Evolutionary conservation across 805 yeast species (phyloP).

Genomic region (Metschnikowia rubicola): DNA sequence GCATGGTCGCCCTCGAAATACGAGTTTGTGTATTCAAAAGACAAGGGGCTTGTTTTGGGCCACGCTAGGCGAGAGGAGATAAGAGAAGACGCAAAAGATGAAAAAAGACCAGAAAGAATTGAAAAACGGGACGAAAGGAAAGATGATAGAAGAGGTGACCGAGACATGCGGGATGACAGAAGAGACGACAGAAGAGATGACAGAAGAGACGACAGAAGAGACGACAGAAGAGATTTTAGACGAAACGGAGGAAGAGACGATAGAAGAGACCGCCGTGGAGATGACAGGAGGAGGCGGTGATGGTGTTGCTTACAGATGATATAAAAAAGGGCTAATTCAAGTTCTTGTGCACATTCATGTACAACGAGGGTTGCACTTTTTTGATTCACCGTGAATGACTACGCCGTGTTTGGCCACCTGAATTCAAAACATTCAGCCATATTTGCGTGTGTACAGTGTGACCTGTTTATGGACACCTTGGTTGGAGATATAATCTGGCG

Average conservation of each 20-base stretch:
- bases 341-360: too few species aligned
- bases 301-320: too few species aligned
- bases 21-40: slow-evolving; percentile 29
- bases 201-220: background rate
- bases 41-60: slow-evolving; percentile 27
- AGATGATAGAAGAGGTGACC: background rate
- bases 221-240: background rate
- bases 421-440: too few species aligned
- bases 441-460: too few species aligned
- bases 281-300: background rate
- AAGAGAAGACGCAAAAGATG: background rate
- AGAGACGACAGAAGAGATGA: background rate
- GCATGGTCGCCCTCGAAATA: slow-evolving; percentile 37
- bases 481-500: too few species aligned
- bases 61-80: slow-evolving; percentile 1
- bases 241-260: too few species aligned
- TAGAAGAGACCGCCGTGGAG: background rate
- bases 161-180: background rate
- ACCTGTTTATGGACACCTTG: too few species aligned
- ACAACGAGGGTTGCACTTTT: too few species aligned
- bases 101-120: background rate
- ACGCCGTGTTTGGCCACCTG: too few species aligned
- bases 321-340: too few species aligned
- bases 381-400: too few species aligned
- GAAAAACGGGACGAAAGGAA: background rate